Percentiles rank a stretch among this genome's conserved stretches.
phyloP scores from a whole-genome alignment of 2,329 filamentous ascomycete genomes.

The Aulographum hederae region DNA sequence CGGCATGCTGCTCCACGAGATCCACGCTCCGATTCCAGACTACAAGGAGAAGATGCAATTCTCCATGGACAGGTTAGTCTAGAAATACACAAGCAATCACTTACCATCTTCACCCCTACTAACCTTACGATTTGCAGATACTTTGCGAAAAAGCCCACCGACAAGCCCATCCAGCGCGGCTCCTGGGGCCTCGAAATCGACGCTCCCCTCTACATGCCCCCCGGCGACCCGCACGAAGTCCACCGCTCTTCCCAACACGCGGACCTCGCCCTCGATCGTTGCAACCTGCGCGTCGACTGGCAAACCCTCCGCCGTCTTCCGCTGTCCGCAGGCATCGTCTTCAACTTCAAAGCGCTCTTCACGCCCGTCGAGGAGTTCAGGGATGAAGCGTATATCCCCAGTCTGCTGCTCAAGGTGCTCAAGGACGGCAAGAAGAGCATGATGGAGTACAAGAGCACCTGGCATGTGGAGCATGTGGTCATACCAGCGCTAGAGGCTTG shows the following conservation, averaged over 20 bases:
- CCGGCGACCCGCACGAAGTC: constrained; percentile 44
- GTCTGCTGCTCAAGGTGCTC: constrained; percentile 48
- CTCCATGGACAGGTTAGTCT: constrained; percentile 58
- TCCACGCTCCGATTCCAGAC: constrained; percentile 60
- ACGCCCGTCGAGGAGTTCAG: constrained; percentile 53
- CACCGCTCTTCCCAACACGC: constrained; percentile 40
- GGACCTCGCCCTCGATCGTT: constrained; percentile 36
- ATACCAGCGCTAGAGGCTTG: constrained; percentile 46
- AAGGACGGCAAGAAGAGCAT: constrained; percentile 50
- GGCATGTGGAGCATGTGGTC: constrained; percentile 59
- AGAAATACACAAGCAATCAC: too few relatives aligned
- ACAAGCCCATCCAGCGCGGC: constrained; percentile 63
- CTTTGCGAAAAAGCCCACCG: constrained; percentile 59
- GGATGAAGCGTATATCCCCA: constrained; percentile 56
- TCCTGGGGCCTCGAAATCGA: constrained; percentile 72
- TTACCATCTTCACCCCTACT: constrained; percentile 1
- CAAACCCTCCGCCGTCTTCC: constrained; percentile 69
- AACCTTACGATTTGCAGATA: constrained; percentile 36
- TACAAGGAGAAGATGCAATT: constrained; percentile 79
- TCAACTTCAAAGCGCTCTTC: constrained; percentile 81
- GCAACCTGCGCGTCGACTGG: constrained; percentile 68
- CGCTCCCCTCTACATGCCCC: constrained; percentile 56
- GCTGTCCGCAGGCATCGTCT: constrained; percentile 55
- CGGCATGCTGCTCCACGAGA: constrained; percentile 47
- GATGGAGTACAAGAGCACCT: constrained; percentile 68